Conservation (phyloP, 257 asterid species). For the Striga asiatica region DNA sequence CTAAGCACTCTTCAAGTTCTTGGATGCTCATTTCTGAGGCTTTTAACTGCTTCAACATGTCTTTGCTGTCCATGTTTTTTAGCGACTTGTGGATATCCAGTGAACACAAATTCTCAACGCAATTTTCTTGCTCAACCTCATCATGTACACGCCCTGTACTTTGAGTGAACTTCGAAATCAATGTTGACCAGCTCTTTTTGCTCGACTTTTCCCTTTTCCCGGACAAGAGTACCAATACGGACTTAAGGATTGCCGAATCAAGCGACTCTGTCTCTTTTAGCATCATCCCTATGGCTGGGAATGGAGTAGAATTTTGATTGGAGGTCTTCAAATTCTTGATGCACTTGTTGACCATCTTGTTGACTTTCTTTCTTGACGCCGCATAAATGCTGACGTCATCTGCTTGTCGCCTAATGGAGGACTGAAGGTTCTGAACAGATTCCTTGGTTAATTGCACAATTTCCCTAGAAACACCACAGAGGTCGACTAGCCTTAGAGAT, state of each 20-base stretch:
- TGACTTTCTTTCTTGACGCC: conserved; percentile 20
- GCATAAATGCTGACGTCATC: conserved; percentile 4
- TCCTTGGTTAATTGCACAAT: conserved; percentile 15
- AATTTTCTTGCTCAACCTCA: not conserved
- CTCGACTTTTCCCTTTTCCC: conserved; percentile 10
- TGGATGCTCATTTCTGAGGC: conserved; percentile 12
- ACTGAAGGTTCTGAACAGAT: conserved; percentile 24
- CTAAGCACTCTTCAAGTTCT: conserved; percentile 17
- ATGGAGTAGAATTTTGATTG: not conserved
- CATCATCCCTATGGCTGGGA: not conserved
- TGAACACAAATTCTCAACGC: not conserved
- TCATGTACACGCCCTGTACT: not conserved
- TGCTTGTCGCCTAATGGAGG: conserved; percentile 25
- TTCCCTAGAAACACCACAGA: conserved; percentile 17
- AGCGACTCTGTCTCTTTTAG: conserved; percentile 19
- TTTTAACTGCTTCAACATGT: conserved; percentile 13
- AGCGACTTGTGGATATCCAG: not conserved
- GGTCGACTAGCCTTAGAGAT: conserved; percentile 24
- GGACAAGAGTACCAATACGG: conserved; percentile 1
- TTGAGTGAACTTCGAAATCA: conserved; percentile 22
- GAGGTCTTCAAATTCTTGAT: conserved; percentile 16
- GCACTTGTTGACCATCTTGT: conserved; percentile 10
- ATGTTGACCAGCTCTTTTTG: conserved; percentile 17
- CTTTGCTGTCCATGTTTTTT: conserved; percentile 5
- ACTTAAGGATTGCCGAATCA: conserved; percentile 7